Percentiles rank a stretch among this genome's conserved stretches.
Evolutionary conservation across 148 eudicot genomes (phyloP).

Genomic region (Camellia granthamiana): DNA sequence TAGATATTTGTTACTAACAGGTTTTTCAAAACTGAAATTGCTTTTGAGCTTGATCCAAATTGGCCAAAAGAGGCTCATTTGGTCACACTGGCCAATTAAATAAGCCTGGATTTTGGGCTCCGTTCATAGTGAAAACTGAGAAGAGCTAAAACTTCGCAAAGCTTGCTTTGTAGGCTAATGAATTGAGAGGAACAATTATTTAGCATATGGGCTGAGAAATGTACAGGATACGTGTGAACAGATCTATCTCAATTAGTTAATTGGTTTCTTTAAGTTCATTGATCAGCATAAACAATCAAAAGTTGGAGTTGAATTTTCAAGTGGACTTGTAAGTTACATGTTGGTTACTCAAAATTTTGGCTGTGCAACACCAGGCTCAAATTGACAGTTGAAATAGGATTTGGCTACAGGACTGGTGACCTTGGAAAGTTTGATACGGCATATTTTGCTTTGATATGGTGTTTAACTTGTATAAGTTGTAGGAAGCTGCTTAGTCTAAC

Average conservation of each 20-base stretch:
- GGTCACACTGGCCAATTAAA: not conserved
- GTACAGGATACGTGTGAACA: not conserved
- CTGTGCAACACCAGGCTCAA: not conserved
- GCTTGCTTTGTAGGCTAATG: not conserved
- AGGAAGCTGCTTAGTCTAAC: not conserved
- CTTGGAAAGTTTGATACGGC: not conserved
- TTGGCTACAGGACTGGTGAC: not conserved
- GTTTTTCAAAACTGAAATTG: not conserved
- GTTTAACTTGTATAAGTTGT: not conserved
- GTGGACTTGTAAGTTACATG: too few relatives aligned
- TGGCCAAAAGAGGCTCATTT: not conserved
- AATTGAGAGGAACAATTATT: not conserved
- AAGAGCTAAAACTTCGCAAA: not conserved
- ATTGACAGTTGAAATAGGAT: not conserved
- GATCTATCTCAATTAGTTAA: not conserved
- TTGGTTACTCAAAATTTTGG: too few relatives aligned
- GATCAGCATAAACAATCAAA: not conserved
- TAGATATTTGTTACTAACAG: not conserved
- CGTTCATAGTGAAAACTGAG: not conserved
- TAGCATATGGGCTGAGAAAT: not conserved
- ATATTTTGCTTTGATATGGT: not conserved
- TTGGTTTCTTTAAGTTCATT: not conserved
- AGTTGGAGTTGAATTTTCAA: not conserved
- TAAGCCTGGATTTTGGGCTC: not conserved
- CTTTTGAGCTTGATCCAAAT: not conserved